Conservation (phyloP, 768 basidiomycete species). For the Strobilomyces dryophilus region DNA sequence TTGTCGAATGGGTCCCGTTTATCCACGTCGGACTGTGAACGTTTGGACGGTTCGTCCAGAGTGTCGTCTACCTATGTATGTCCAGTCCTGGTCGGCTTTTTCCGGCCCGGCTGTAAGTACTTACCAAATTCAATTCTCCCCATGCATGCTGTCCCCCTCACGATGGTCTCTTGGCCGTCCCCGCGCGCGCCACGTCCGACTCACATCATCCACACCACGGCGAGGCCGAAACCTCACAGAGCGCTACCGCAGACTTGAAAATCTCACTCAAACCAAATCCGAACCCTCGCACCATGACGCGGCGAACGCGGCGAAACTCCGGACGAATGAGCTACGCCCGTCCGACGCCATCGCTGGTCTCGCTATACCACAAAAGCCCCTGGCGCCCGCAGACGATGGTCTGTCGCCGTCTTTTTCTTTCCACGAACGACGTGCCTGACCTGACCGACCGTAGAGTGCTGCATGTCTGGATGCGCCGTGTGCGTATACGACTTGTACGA, state of each 20-base stretch:
- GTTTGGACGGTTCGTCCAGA: no score
- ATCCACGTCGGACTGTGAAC: no score
- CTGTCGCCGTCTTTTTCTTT: background rate
- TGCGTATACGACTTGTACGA: conserved; percentile 89
- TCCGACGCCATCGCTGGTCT: conserved; percentile 22
- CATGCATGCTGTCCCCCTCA: conserved; percentile 18
- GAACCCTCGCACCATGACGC: conserved; percentile 23
- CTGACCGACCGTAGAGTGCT: conserved; percentile 70
- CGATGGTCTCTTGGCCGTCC: conserved; percentile 3
- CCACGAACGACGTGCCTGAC: background rate
- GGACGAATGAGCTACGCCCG: background rate
- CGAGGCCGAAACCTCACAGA: conserved; percentile 61
- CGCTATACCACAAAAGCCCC: conserved; percentile 59
- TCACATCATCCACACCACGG: conserved; percentile 2
- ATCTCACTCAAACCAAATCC: conserved; percentile 43
- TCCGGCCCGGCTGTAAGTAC: background rate
- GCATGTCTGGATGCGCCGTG: conserved; percentile 93
- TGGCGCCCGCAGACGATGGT: conserved; percentile 59
- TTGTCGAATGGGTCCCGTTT: no score
- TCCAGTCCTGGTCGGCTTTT: background rate
- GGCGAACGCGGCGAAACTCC: background rate
- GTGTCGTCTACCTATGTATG: no score
- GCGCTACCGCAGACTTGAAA: conserved; percentile 55
- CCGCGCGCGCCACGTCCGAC: conserved; percentile 1
- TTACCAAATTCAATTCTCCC: background rate